Evolutionary conservation across 257 asterid species (phyloP).

Genomic region (Scutellaria galericulata): DNA sequence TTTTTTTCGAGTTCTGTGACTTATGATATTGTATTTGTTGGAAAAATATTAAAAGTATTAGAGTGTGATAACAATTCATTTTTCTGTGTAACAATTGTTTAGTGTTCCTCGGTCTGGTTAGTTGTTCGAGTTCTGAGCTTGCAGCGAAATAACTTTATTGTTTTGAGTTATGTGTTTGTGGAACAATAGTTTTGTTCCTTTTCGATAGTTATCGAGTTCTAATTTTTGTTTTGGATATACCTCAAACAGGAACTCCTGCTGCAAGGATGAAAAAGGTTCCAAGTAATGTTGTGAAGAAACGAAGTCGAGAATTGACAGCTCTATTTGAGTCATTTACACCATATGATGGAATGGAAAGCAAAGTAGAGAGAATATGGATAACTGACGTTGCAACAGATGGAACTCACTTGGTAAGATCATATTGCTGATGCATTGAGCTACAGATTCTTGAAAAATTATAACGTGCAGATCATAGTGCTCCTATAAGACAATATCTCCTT

Average conservation of each 20-base stretch:
- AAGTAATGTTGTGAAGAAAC: constrained; percentile 80
- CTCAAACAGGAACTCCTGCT: constrained; percentile 37
- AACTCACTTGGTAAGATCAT: constrained; percentile 67
- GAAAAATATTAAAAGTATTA: too few species aligned
- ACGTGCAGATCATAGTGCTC: background rate
- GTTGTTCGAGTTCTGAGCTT: too few species aligned
- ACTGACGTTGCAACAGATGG: constrained; percentile 94
- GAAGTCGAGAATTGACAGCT: constrained; percentile 87
- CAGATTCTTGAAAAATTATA: background rate
- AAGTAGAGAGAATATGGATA: constrained; percentile 84
- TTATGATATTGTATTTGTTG: too few species aligned
- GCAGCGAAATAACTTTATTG: too few species aligned
- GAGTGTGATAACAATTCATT: too few species aligned
- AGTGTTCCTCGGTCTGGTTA: too few species aligned
- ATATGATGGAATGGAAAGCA: constrained; percentile 82
- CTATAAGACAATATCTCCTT: constrained; percentile 7
- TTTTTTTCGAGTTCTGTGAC: too few species aligned
- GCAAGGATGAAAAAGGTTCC: constrained; percentile 79
- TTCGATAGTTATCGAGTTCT: background rate
- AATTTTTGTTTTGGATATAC: background rate
- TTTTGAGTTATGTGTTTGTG: background rate
- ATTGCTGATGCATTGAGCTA: constrained; percentile 15
- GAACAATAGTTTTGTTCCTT: background rate
- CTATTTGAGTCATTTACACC: constrained; percentile 89
- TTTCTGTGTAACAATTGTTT: too few species aligned